phyloP scores from a whole-genome alignment of 2,329 filamentous ascomycete genomes.

The Seiridium cupressi region DNA sequence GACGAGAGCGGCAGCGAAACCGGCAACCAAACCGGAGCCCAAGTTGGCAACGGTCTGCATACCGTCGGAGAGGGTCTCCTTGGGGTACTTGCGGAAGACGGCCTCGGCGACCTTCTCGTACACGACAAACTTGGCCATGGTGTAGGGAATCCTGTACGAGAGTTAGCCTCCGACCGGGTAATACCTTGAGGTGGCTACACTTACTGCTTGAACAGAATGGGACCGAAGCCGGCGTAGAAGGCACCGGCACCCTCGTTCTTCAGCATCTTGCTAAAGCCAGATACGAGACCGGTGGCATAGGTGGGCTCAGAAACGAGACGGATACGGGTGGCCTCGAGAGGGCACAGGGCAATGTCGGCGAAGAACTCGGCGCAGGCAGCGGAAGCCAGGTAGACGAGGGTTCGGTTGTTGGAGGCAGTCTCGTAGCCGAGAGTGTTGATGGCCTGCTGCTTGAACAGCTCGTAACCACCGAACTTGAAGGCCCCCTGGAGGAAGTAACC shows the following conservation, averaged over 20 bases:
- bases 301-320: slow-evolving; percentile 72
- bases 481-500: slow-evolving; percentile 79
- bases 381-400: slow-evolving; percentile 64
- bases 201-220: slow-evolving; percentile 69
- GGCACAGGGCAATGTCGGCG: slow-evolving; percentile 69
- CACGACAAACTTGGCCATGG: slow-evolving; percentile 79
- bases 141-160: slow-evolving; percentile 65
- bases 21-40: slow-evolving; percentile 70
- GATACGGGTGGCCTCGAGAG: slow-evolving; percentile 75
- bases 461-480: slow-evolving; percentile 80
- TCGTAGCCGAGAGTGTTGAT: slow-evolving; percentile 69
- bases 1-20: slow-evolving; percentile 73
- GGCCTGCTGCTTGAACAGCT: slow-evolving; percentile 78
- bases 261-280: slow-evolving; percentile 68
- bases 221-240: slow-evolving; percentile 76
- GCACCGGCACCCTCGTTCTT: slow-evolving; percentile 68
- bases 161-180: not conserved
- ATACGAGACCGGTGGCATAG: slow-evolving; percentile 66
- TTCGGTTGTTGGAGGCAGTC: slow-evolving; percentile 63
- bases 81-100: slow-evolving; percentile 61
- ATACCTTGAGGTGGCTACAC: slow-evolving; percentile 19
- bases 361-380: slow-evolving; percentile 52
- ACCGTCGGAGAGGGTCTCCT: slow-evolving; percentile 56
- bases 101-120: slow-evolving; percentile 73
- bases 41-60: slow-evolving; percentile 71